Evolutionary conservation across 1,284 basidiomycete genomes (phyloP).

Genomic region (Sparassis latifolia): DNA sequence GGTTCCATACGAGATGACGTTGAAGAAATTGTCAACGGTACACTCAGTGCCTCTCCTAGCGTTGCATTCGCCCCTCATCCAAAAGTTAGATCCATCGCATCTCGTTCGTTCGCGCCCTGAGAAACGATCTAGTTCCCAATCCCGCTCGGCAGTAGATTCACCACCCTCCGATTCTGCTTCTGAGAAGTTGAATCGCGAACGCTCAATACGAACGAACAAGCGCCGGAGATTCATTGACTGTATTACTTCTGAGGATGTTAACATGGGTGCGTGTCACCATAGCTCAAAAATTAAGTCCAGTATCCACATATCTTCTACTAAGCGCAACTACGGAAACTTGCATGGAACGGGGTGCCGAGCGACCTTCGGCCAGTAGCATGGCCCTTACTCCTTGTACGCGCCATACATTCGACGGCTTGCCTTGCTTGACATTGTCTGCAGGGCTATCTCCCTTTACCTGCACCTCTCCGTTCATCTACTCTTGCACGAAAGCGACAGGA

Average conservation of each 20-base stretch:
- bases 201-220: constrained; percentile 69
- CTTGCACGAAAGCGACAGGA: constrained; percentile 88
- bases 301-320: constrained; percentile 1
- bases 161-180: constrained; percentile 34
- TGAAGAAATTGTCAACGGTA: constrained; percentile 70
- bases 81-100: constrained; percentile 32
- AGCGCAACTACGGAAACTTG: constrained; percentile 83
- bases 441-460: constrained; percentile 90
- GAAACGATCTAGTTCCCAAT: constrained; percentile 12
- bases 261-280: constrained; percentile 53
- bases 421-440: constrained; percentile 24
- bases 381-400: constrained; percentile 85
- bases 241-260: constrained; percentile 62
- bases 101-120: constrained; percentile 19
- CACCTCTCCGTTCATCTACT: constrained; percentile 70
- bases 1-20: constrained; percentile 57
- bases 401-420: not conserved
- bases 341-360: constrained; percentile 93
- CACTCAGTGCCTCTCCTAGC: constrained; percentile 16
- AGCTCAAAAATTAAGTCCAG: not conserved
- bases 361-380: constrained; percentile 90
- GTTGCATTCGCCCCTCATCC: constrained; percentile 37
- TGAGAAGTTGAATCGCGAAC: constrained; percentile 62
- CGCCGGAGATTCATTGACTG: constrained; percentile 71
- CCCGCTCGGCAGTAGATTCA: not conserved